phyloP scores from a whole-genome alignment of 2,329 filamentous ascomycete species.

The Trichoderma citrinoviride region DNA sequence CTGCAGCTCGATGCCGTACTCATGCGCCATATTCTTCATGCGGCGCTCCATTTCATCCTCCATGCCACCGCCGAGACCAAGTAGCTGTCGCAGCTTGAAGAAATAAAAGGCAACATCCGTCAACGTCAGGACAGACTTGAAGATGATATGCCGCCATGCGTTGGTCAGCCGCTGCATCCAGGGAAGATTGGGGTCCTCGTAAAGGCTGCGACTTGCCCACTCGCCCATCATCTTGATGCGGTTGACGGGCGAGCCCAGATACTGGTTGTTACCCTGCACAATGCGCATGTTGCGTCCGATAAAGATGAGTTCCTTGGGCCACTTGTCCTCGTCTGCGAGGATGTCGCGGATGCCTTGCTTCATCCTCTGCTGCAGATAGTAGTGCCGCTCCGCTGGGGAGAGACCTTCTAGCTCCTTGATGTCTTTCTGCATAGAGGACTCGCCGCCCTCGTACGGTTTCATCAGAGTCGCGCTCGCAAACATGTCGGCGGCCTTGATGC shows the following conservation, averaged over 20 bases:
- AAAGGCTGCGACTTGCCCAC: conserved; percentile 84
- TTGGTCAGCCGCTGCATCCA: conserved; percentile 63
- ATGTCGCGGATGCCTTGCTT: conserved; percentile 67
- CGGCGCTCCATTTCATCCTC: conserved; percentile 88
- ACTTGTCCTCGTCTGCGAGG: conserved; percentile 80
- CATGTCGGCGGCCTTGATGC: conserved; percentile 82
- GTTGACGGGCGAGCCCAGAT: conserved; percentile 84
- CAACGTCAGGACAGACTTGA: conserved; percentile 70
- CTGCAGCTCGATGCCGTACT: conserved; percentile 87
- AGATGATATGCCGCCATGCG: conserved; percentile 76
- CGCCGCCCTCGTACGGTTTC: conserved; percentile 85
- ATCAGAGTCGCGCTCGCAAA: conserved; percentile 90
- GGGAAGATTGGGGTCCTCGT: conserved; percentile 66
- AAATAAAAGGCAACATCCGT: conserved; percentile 84
- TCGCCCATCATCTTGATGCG: conserved; percentile 88
- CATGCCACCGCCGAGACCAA: conserved; percentile 80
- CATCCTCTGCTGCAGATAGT: conserved; percentile 84
- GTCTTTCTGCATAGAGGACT: conserved; percentile 60
- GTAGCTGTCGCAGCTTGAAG: conserved; percentile 70
- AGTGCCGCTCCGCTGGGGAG: conserved; percentile 70
- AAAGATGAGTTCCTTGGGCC: conserved; percentile 88
- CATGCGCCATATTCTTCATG: conserved; percentile 84
- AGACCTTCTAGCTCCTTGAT: conserved; percentile 58
- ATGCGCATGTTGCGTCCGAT: conserved; percentile 90
- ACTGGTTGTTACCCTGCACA: conserved; percentile 91